phyloP scores from a whole-genome alignment of 345 rosid genomes.

The Salix caprea region DNA sequence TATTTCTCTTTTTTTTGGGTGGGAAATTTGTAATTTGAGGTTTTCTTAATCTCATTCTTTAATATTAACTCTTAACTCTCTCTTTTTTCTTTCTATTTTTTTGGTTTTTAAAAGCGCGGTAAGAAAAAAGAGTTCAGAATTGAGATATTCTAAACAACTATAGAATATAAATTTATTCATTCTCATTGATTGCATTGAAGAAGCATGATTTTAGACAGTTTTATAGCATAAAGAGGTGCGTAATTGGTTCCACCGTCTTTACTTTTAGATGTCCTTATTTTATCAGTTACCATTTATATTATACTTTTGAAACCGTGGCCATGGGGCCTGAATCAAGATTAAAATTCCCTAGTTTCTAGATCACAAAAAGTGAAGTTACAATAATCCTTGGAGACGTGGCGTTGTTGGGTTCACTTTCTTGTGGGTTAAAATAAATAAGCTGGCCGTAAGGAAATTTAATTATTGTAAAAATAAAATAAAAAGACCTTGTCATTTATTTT shows the following conservation, averaged over 20 bases:
- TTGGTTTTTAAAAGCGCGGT: not conserved
- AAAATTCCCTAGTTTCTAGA: slow-evolving; percentile 37
- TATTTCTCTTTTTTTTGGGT: not conserved
- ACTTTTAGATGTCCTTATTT: slow-evolving; percentile 22
- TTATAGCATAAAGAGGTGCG: slow-evolving; percentile 34
- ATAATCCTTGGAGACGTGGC: slow-evolving; percentile 41
- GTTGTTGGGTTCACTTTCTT: slow-evolving; percentile 22
- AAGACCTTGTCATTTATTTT: slow-evolving; percentile 9
- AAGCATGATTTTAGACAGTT: slow-evolving; percentile 27
- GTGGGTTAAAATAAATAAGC: slow-evolving; percentile 34
- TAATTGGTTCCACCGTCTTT: slow-evolving; percentile 72
- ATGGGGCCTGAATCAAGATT: slow-evolving; percentile 55
- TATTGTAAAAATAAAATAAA: not conserved
- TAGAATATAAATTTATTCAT: not conserved
- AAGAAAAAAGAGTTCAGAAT: not conserved
- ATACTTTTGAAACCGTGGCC: slow-evolving; percentile 52
- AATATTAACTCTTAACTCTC: not conserved
- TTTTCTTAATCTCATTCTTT: slow-evolving; percentile 29
- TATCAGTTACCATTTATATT: slow-evolving; percentile 6
- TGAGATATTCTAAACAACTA: not conserved
- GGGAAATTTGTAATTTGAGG: slow-evolving; percentile 20
- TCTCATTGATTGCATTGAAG: slow-evolving; percentile 25
- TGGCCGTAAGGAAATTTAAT: slow-evolving; percentile 32
- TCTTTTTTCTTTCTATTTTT: not conserved
- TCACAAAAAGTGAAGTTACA: not conserved